Evolutionary conservation across 768 basidiomycete genomes (phyloP).

Genomic region (Lactarius trivialis): DNA sequence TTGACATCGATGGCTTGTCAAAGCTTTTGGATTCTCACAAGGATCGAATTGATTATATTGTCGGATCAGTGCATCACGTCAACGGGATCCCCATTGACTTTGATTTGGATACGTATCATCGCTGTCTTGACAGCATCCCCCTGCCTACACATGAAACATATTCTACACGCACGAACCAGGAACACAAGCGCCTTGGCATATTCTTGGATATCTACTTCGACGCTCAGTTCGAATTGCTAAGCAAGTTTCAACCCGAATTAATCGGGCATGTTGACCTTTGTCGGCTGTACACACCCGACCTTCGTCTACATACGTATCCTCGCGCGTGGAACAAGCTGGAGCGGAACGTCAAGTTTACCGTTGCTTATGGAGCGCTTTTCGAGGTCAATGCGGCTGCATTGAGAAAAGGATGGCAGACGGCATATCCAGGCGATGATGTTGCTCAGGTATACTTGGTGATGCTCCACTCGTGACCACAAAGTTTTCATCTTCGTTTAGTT

Average conservation of each 20-base stretch:
- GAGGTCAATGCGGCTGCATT: constrained; percentile 92
- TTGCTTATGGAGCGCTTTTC: constrained; percentile 83
- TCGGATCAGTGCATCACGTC: constrained; percentile 93
- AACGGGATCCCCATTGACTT: constrained; percentile 88
- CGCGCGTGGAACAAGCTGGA: constrained; percentile 57
- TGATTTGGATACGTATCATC: constrained; percentile 62
- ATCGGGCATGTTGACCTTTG: constrained; percentile 94
- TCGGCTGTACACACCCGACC: constrained; percentile 68
- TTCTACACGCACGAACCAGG: constrained; percentile 24
- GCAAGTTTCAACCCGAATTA: constrained; percentile 73
- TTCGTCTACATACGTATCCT: constrained; percentile 51
- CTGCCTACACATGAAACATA: constrained; percentile 27
- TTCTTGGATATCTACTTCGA: constrained; percentile 77
- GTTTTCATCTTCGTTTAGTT: constrained; percentile 39
- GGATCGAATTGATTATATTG: constrained; percentile 71
- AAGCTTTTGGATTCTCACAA: constrained; percentile 43
- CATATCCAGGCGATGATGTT: constrained; percentile 80
- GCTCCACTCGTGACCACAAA: constrained; percentile 5
- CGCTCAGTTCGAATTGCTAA: constrained; percentile 67
- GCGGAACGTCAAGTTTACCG: constrained; percentile 68
- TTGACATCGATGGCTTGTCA: constrained; percentile 56
- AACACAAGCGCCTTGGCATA: constrained; percentile 32
- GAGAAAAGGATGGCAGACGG: constrained; percentile 80
- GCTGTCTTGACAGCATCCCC: constrained; percentile 44
- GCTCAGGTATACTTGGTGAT: constrained; percentile 47